Base-by-base conservation (phyloP, 2,329 filamentous ascomycete genomes). In the Canariomyces notabilis region DNA sequence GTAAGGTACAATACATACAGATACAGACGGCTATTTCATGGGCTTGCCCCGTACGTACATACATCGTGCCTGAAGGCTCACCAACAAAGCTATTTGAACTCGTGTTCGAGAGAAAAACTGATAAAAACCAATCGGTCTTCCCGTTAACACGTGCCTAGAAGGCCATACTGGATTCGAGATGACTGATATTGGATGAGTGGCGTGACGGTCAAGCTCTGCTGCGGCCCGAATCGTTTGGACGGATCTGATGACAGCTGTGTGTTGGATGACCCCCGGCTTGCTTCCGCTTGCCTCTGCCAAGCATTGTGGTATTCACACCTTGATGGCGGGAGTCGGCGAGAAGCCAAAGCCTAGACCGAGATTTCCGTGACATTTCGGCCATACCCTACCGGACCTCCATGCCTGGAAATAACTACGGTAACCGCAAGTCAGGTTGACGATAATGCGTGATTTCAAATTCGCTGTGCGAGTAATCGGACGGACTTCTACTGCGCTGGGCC, bases 331-430 rank as follows among this genome's bases (percentile, higher is more conserved):
- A 34, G 35, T 44, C 44, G 46, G 51, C 38, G 31, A 41, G 37
- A 36, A 34, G 34, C 23, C 47, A 37, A 39, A 40, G 41, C 48
- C 36, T 46, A 35, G 48, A 42, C 55, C 51, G 53, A 52, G 42
- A 50, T 57, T 50, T 36, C 44, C 55, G 55, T 55, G 47, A 39
- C 15, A n/a, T 49, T 37, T n/a, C 42, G 40, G 21, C 44, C 43
- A 46, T 36, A 45, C 36, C 38, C 50, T 50, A 41, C 50, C 54
- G 52, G 50, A 37, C 5, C 26, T 31, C 26, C 29, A 35, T 15
- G 20, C 14, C 9, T 31, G 32, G 5, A 16, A 35, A 29, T 21
- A 20, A 12, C 33, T 20, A 35, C n/a, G n/a, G n/a, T n/a, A n/a
- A n/a, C n/a, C n/a, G 26, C 26, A 29, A 29, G 9, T 29, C 26